Base-by-base conservation (phyloP, 345 rosid species). In the Salix udensis region DNA sequence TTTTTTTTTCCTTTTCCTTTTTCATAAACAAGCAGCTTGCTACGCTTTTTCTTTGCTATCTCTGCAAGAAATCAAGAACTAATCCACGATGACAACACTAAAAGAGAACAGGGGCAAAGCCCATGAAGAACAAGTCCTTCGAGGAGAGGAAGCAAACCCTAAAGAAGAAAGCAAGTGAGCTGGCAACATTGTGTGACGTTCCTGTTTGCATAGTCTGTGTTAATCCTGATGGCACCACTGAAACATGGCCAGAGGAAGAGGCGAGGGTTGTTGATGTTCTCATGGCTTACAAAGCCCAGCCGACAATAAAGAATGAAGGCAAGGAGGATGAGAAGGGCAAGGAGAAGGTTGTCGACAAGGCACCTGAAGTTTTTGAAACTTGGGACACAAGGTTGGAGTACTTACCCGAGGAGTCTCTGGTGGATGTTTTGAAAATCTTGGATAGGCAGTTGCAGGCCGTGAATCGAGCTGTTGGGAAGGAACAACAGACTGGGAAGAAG, bases 131-230 rank as follows among this genome's bases (percentile, higher is more conserved):
- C 3, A 58, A 58, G 64, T 58, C 64, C 4, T 58, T 9, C 2
- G 64, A 58, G 46, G 30, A 65, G 46, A 75, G 79, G 44, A 71
- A 66, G 34, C 14, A 73, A 2, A 65, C 72, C 10, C 40, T 70
- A 48, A 50, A 36, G 78, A 79, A 75, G 67, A 79, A 79, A 53
- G 71, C 78, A 5, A 4, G 44, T 7, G 50, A 79, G 65, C 52
- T 79, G 9, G 39, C 52, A 2, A 65, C 60, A 11, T 30, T 64
- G 2, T 74, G 78, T 48, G 72, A 52, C 28, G 55, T 64, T 21
- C 34, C 12, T 3, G 82, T 74, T 39, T 70, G 75, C 67, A 10
- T 74, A 34, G 36, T 70, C 23, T 74, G 68, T n/a, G 65, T 24
- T 16, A 70, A 75, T 14, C 60, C 60, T 0, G 74, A 68, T 11